These are phyloP conservation scores for Vigna nakashimae DNA, from an alignment of 306 rosid species.

Conservation along the genomic window DNA sequence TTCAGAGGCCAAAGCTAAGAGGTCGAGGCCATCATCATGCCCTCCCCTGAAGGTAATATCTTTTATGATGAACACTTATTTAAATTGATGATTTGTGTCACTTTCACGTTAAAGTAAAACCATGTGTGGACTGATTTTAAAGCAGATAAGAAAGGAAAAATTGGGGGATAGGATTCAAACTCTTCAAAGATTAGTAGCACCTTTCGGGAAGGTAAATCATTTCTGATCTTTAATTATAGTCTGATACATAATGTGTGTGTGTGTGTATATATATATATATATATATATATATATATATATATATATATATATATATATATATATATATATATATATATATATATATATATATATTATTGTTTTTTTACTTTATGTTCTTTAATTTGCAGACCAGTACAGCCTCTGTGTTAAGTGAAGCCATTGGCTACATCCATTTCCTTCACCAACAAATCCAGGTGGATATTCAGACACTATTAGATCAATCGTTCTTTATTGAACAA, in stretches of 20 bases:
- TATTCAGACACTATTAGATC: background rate
- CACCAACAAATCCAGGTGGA: slow-evolving; percentile 67
- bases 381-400: slow-evolving; percentile 69
- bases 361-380: background rate
- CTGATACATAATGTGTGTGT: background rate
- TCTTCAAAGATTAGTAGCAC: slow-evolving; percentile 73
- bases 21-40: slow-evolving; percentile 37
- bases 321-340: too few species aligned
- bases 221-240: background rate
- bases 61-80: background rate
- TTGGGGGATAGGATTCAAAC: slow-evolving; percentile 71
- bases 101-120: slow-evolving; percentile 13
- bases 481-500: background rate
- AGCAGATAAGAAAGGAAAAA: slow-evolving; percentile 69
- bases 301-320: too few species aligned
- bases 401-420: slow-evolving; percentile 67
- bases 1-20: slow-evolving; percentile 42
- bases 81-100: background rate
- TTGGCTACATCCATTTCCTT: slow-evolving; percentile 75
- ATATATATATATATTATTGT: background rate
- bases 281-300: too few species aligned
- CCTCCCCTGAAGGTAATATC: slow-evolving; percentile 36
- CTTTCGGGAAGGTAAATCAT: slow-evolving; percentile 72
- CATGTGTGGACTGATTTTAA: slow-evolving; percentile 24
- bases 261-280: too few species aligned